Conservation (phyloP, 305 asterid species). For the Fraxinus sp. region DNA sequence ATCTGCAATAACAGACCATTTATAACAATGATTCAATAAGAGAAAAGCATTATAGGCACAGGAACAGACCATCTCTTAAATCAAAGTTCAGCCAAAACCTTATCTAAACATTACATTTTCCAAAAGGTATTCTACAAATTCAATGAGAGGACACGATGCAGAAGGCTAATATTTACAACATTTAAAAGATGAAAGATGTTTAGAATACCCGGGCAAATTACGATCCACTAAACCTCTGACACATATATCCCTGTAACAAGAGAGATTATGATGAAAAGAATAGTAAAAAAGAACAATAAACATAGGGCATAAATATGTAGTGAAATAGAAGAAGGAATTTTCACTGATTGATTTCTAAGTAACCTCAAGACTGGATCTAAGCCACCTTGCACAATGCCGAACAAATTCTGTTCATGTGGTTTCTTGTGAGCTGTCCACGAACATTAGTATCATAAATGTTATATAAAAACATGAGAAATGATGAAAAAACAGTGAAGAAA, state of each 20-base stretch:
- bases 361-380: conserved; percentile 94
- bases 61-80: not conserved
- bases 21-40: not conserved
- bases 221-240: conserved; percentile 92
- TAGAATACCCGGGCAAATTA: conserved; percentile 83
- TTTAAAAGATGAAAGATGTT: not conserved
- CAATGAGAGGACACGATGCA: not conserved
- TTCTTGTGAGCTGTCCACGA: conserved; percentile 81
- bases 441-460: conserved; percentile 21
- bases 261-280: not conserved
- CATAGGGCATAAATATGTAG: not conserved
- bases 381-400: conserved; percentile 99
- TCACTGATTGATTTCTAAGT: conserved; percentile 12
- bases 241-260: conserved; percentile 74
- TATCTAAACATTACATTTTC: not conserved
- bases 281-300: conserved; percentile 8
- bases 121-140: not conserved
- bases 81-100: not conserved
- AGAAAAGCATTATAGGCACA: not conserved
- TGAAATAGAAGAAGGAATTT: conserved; percentile 10
- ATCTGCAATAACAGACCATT: not conserved
- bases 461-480: not conserved
- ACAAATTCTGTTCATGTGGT: conserved; percentile 88
- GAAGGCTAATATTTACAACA: conserved; percentile 1
- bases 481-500: not conserved